A percentile compares a stretch with the other conserved stretches of the same genome.
Conservation (phyloP, 139 green algal genomes). For the Coelastrella sp. region DNA sequence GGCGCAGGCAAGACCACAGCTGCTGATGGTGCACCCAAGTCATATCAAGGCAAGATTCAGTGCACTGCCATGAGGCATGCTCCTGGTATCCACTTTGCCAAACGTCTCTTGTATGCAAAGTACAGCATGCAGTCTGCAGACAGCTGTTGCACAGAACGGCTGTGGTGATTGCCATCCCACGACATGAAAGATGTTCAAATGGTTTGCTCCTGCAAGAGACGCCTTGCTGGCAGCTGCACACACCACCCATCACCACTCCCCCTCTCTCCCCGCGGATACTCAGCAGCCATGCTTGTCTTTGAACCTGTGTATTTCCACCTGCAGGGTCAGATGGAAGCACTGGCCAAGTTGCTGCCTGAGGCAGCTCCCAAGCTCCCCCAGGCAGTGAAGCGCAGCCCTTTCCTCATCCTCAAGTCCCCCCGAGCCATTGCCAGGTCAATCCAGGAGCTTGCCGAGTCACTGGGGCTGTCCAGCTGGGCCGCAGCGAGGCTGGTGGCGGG, state of each 20-base stretch:
- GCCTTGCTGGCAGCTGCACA: no score
- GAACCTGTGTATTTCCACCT: neutral
- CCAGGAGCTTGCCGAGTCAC: slow-evolving; percentile 2
- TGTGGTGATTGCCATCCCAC: no score
- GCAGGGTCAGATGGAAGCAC: slow-evolving; percentile 23
- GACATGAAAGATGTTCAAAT: no score
- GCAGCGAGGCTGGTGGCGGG: slow-evolving; percentile 20
- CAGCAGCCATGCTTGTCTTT: no score
- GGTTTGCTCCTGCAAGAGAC: no score
- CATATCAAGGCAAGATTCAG: neutral
- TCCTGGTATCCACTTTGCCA: no score
- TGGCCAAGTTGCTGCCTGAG: slow-evolving; percentile 44
- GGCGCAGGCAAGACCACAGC: neutral
- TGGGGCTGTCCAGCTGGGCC: slow-evolving; percentile 36
- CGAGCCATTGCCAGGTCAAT: slow-evolving; percentile 18
- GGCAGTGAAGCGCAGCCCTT: slow-evolving; percentile 29
- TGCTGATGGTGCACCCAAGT: slow-evolving; percentile 36
- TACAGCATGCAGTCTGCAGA: neutral
- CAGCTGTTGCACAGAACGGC: neutral
- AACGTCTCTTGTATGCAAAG: no score
- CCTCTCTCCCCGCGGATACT: no score
- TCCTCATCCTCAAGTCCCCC: slow-evolving; percentile 22
- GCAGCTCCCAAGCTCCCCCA: slow-evolving; percentile 15
- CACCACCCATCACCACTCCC: no score
- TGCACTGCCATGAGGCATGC: no score